Conservation (phyloP, 1,284 basidiomycete species). For the Wallemia hederae region DNA sequence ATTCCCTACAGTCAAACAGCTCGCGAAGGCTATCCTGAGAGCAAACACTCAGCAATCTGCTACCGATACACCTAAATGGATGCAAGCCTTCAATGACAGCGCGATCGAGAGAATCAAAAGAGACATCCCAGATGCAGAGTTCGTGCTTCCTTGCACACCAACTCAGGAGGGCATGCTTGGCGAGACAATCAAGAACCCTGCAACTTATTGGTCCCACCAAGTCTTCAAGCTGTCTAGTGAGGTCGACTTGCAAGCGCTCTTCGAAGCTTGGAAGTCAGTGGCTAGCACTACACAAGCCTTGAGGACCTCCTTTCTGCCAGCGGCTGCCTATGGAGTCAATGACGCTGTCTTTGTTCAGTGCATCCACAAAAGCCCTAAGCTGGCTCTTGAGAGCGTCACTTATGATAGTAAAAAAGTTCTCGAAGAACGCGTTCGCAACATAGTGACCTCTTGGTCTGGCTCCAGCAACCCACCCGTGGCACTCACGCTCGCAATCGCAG, state of each 20-base stretch:
- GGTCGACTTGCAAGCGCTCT: constrained; percentile 2
- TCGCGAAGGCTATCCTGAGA: constrained; percentile 6
- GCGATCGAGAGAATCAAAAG: neutral
- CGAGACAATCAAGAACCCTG: constrained; percentile 6
- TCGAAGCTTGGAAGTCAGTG: constrained; percentile 5
- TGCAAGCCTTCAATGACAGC: neutral
- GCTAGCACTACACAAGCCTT: constrained; percentile 8
- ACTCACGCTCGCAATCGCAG: neutral
- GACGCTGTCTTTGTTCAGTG: neutral
- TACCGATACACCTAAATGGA: neutral
- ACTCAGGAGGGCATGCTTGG: constrained; percentile 13
- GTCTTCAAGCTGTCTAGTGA: constrained; percentile 4
- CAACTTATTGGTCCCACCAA: constrained; percentile 9
- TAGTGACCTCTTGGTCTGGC: neutral
- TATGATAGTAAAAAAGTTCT: neutral
- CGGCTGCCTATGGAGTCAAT: neutral
- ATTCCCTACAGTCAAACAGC: constrained; percentile 10
- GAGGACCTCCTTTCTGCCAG: constrained; percentile 9
- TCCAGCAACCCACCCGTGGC: neutral
- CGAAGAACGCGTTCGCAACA: neutral
- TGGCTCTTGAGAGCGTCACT: neutral
- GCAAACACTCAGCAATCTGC: constrained; percentile 4
- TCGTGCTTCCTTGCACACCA: constrained; percentile 12
- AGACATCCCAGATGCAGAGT: neutral
- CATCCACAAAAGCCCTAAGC: neutral